Percentiles rank a stretch among this genome's conserved stretches.
Evolutionary conservation across 1,284 basidiomycete species (phyloP).

Genomic region (Cryptococcus sp.): DNA sequence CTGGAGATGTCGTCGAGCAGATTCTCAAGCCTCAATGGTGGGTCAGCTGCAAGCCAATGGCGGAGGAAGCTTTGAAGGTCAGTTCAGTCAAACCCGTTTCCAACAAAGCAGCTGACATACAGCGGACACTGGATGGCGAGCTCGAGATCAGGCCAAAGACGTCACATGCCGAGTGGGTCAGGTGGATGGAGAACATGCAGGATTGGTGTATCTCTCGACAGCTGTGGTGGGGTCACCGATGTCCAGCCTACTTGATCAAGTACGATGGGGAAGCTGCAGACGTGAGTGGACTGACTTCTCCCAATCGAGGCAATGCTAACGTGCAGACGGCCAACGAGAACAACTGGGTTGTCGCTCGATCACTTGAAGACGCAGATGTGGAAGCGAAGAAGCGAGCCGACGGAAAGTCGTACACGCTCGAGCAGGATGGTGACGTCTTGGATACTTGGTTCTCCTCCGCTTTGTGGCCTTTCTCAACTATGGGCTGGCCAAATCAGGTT

Average conservation of each 20-base stretch:
- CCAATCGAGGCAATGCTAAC: not conserved
- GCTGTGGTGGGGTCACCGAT: constrained; percentile 98
- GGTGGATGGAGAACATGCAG: constrained; percentile 93
- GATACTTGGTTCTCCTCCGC: constrained; percentile 99
- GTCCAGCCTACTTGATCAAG: constrained; percentile 88
- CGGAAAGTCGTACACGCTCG: constrained; percentile 66
- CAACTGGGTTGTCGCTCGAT: constrained; percentile 88
- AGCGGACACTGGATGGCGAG: constrained; percentile 84
- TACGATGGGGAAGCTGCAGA: constrained; percentile 76
- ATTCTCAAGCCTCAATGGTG: constrained; percentile 99
- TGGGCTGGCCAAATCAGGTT: constrained; percentile 93
- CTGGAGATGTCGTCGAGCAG: constrained; percentile 93
- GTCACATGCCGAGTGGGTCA: constrained; percentile 91
- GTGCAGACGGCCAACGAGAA: constrained; percentile 61
- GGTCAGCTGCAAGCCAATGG: constrained; percentile 89
- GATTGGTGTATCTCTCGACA: constrained; percentile 99
- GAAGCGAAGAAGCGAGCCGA: constrained; percentile 70
- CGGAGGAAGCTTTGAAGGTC: constrained; percentile 82
- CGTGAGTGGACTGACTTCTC: constrained; percentile 49
- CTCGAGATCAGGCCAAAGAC: constrained; percentile 74
- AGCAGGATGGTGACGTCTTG: constrained; percentile 95
- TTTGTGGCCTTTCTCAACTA: constrained; percentile 95
- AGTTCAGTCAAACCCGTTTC: constrained; percentile 6
- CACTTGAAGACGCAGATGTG: constrained; percentile 68
- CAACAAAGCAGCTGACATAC: constrained; percentile 5